phyloP scores from a whole-genome alignment of 225 moss, liverwort and hornwort genomes.

The Pleurozium schreberi region DNA sequence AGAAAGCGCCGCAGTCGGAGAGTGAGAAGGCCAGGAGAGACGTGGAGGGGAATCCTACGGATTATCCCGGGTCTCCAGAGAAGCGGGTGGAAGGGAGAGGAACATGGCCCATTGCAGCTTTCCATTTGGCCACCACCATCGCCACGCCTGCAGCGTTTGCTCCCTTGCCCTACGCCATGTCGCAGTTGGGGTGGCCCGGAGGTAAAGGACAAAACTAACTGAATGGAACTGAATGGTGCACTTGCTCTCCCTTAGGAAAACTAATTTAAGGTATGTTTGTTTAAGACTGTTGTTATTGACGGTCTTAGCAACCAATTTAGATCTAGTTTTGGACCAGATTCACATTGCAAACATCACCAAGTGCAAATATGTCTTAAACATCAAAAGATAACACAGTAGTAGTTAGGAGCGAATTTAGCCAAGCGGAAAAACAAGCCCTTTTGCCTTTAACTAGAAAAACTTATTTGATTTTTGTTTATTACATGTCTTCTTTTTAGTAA shows the following conservation, averaged over 20 bases:
- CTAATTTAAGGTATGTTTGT: too few species aligned
- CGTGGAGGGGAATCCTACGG: background rate
- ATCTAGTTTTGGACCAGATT: too few species aligned
- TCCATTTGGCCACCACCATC: conserved; percentile 73
- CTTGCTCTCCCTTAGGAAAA: background rate
- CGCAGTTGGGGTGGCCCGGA: conserved; percentile 58
- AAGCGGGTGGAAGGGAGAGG: conserved; percentile 25
- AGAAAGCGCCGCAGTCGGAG: background rate
- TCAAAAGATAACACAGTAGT: background rate
- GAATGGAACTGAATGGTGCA: too few species aligned
- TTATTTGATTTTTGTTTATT: background rate
- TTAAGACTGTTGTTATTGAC: too few species aligned
- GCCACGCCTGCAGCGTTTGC: conserved; percentile 78
- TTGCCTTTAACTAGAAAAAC: background rate
- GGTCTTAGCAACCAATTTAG: too few species aligned
- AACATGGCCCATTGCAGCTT: conserved; percentile 35
- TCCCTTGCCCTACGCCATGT: conserved; percentile 58
- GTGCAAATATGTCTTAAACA: too few species aligned
- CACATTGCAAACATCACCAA: too few species aligned
- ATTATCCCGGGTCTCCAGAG: conserved; percentile 5
- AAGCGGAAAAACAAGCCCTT: background rate
- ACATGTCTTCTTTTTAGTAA: background rate
- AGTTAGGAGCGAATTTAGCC: background rate
- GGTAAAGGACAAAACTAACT: background rate
- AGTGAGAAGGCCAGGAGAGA: background rate